Evolutionary conservation across 257 asterid genomes (phyloP), one percentile per base, ranked within the genome.

Genomic region (Solanum paucissectum): DNA sequence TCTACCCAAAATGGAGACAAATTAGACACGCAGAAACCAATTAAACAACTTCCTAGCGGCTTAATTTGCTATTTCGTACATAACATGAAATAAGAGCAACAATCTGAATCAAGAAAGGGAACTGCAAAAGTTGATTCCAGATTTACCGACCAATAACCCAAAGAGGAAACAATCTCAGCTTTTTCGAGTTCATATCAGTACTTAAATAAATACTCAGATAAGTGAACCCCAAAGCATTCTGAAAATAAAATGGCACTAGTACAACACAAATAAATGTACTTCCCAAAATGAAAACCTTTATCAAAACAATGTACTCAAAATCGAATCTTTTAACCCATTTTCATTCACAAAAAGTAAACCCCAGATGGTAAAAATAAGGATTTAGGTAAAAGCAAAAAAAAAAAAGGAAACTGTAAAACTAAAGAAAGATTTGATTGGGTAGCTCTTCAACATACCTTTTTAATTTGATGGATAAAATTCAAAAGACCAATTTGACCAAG

Each of bases 321-420:
- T 76, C 83, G 23, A 90, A 83, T 37, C 88, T 88, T 88, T 89
- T 74, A 60, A 16, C 27, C 7, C 76, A 52, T 64, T 77, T 76
- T 27, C 32, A 38, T 29, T 55, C 29, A 38, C 44, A 88, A 69
- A 23, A 64, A 81, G 3, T 62, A 88, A 87, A 88, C 36, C 85
- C 83, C 89, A 85, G 21, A 66, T 40, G 83, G 34, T 88, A 88
- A 86, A 90, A 36, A 36, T 87, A 33, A 49, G 60, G 73, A 90
- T 86, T 42, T 62, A 73, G 12, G 83, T 55, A 14, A 87, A 69
- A 83, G 6, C 27, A 66, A 60, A 68, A 55, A 34, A 68, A 55
- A 34, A 90, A 5, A 37, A 23, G 79, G 10, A 29, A 18, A 90
- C 71, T 52, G 76, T 58, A 75, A n/a, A 38, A 34, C 1, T 27